Evolutionary conservation across 129 eudicot species (phyloP).

Genomic region (Chrysanthemum makinoi): DNA sequence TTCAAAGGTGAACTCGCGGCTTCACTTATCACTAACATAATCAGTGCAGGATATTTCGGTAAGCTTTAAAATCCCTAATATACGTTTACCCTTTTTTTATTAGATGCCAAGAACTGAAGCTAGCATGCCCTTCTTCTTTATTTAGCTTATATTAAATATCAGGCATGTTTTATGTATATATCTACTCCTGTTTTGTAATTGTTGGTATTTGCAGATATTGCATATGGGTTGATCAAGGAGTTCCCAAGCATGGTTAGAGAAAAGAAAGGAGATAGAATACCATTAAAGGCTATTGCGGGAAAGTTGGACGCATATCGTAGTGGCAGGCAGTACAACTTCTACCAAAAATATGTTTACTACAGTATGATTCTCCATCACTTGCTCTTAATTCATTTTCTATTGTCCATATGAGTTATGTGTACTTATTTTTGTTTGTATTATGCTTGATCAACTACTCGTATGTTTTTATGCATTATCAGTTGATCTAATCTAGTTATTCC

Average conservation of each 20-base stretch:
- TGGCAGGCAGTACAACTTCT: slow-evolving; percentile 23
- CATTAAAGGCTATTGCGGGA: slow-evolving; percentile 17
- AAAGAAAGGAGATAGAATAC: background rate
- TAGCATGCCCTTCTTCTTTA: too few relatives aligned
- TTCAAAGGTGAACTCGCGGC: slow-evolving; percentile 6
- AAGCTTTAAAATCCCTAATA: too few relatives aligned
- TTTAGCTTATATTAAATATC: too few relatives aligned
- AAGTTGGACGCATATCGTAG: slow-evolving; percentile 24
- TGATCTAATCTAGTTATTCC: too few relatives aligned
- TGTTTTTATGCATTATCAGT: too few relatives aligned
- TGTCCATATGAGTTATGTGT: too few relatives aligned
- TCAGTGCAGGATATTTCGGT: too few relatives aligned
- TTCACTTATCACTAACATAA: slow-evolving; percentile 7
- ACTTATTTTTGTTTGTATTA: too few relatives aligned
- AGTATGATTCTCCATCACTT: slow-evolving; percentile 14
- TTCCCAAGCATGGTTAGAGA: slow-evolving; percentile 23
- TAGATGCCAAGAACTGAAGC: too few relatives aligned
- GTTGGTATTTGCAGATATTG: slow-evolving; percentile 16
- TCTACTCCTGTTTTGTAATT: background rate
- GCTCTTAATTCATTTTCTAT: background rate
- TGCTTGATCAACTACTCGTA: too few relatives aligned
- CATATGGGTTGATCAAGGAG: slow-evolving; percentile 24
- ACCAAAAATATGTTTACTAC: slow-evolving; percentile 26
- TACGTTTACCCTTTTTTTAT: too few relatives aligned
- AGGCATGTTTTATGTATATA: too few relatives aligned